Evolutionary conservation across 495 filamentous ascomycete genomes (phyloP).

Genomic region (Aspergillus panamensis): DNA sequence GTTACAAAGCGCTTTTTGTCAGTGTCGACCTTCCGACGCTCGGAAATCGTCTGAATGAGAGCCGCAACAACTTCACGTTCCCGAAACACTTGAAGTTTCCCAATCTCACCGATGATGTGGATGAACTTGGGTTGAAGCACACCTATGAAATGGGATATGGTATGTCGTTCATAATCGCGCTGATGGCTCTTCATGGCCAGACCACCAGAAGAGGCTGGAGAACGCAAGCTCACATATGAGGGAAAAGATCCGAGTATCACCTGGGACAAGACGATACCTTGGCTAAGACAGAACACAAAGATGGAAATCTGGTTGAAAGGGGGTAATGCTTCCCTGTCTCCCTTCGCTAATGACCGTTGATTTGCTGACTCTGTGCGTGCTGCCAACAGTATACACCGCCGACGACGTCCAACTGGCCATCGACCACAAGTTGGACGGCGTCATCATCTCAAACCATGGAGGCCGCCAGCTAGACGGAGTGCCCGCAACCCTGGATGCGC

Average conservation of each 20-base stretch:
- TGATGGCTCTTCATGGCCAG: too few relatives aligned
- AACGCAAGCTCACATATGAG: too few relatives aligned
- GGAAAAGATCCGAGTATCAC: slow-evolving; percentile 70
- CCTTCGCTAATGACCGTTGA: too few relatives aligned
- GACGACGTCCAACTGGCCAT: slow-evolving; percentile 49
- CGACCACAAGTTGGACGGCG: slow-evolving; percentile 48
- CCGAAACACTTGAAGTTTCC: slow-evolving; percentile 35
- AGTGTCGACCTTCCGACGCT: slow-evolving; percentile 93
- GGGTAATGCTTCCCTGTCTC: slow-evolving; percentile 31
- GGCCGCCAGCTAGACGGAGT: slow-evolving; percentile 49
- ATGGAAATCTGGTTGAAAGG: slow-evolving; percentile 95
- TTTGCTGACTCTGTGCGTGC: too few relatives aligned
- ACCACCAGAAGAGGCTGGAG: too few relatives aligned
- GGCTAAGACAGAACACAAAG: slow-evolving; percentile 78
- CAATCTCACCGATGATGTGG: slow-evolving; percentile 19
- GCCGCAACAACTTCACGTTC: slow-evolving; percentile 41
- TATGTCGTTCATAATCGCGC: slow-evolving; percentile 8
- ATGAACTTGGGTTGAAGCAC: slow-evolving; percentile 9
- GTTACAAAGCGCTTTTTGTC: slow-evolving; percentile 90
- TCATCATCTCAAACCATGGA: slow-evolving; percentile 46
- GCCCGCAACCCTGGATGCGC: slow-evolving; percentile 75
- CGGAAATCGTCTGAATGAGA: slow-evolving; percentile 51
- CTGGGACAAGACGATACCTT: slow-evolving; percentile 81
- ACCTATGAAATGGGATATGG: slow-evolving; percentile 33
- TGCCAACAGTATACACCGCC: slow-evolving; percentile 56